phyloP scores from a whole-genome alignment of 441 rosid species.

The Geranium incanum region DNA sequence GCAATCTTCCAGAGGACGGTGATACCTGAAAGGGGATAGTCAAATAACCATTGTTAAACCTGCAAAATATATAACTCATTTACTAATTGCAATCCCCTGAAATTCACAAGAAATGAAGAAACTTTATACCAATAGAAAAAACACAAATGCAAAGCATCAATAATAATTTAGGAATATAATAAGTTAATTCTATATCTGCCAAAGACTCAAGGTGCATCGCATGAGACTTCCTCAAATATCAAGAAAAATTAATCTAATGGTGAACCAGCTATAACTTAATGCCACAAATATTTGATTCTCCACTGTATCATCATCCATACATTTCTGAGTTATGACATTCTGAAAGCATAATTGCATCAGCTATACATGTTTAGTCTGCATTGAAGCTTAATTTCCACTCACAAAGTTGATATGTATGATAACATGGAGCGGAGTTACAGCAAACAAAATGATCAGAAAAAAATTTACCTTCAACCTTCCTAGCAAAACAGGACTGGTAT shows the following conservation, averaged over 20 bases:
- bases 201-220: background rate
- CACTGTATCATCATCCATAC: background rate
- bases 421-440: background rate
- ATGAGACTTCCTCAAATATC: slow-evolving; percentile 1
- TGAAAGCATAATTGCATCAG: background rate
- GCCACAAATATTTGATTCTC: slow-evolving; percentile 1
- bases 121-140: background rate
- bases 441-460: background rate
- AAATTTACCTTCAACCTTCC: slow-evolving; percentile 68
- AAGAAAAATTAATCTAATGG: background rate
- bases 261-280: background rate
- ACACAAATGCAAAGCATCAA: background rate
- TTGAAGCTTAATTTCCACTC: slow-evolving; percentile 6
- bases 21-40: slow-evolving; percentile 39
- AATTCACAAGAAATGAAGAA: slow-evolving; percentile 5
- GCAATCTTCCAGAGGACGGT: slow-evolving; percentile 63
- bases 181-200: background rate
- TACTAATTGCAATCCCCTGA: slow-evolving; percentile 7
- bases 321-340: slow-evolving; percentile 1
- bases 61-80: slow-evolving; percentile 7
- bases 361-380: slow-evolving; percentile 12
- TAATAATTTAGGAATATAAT: background rate
- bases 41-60: slow-evolving; percentile 24
- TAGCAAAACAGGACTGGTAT: slow-evolving; percentile 47
- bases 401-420: background rate